phyloP scores from a whole-genome alignment of 257 asterid species.

The Scutellaria baicalensis region DNA sequence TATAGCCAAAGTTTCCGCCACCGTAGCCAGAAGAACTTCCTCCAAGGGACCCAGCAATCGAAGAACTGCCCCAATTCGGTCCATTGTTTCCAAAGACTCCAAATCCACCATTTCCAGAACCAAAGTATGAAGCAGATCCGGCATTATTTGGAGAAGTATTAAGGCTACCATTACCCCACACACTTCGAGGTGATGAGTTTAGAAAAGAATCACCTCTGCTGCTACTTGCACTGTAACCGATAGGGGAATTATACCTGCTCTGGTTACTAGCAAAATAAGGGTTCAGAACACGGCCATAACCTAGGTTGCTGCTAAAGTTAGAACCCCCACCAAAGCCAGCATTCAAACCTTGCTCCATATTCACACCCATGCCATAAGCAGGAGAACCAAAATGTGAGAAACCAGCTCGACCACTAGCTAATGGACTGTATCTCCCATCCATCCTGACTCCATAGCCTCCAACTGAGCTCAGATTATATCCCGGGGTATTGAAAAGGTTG shows the following conservation, averaged over 20 bases:
- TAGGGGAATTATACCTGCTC: slow-evolving; percentile 56
- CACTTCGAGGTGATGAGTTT: slow-evolving; percentile 44
- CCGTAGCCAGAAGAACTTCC: slow-evolving; percentile 46
- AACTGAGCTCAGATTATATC: slow-evolving; percentile 48
- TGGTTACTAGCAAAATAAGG: slow-evolving; percentile 53
- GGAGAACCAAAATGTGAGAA: slow-evolving; percentile 43
- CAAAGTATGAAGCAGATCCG: slow-evolving; percentile 48
- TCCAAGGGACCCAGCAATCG: slow-evolving; percentile 42
- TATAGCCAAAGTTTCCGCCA: slow-evolving; percentile 44
- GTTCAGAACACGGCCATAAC: slow-evolving; percentile 54
- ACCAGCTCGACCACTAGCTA: slow-evolving; percentile 48
- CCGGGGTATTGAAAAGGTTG: slow-evolving; percentile 48
- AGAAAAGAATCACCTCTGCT: slow-evolving; percentile 50
- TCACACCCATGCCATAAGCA: slow-evolving; percentile 54
- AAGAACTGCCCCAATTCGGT: slow-evolving; percentile 58
- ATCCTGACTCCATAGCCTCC: slow-evolving; percentile 62
- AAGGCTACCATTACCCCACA: slow-evolving; percentile 66
- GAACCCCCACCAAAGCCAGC: slow-evolving; percentile 55
- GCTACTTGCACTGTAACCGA: slow-evolving; percentile 48
- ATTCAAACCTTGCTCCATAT: slow-evolving; percentile 55
- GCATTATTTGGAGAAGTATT: slow-evolving; percentile 43
- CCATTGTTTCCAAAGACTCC: slow-evolving; percentile 65
- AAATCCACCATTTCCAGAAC: slow-evolving; percentile 50
- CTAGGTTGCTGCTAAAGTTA: slow-evolving; percentile 48
- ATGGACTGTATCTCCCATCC: slow-evolving; percentile 57